Evolutionary conservation across 2,329 filamentous ascomycete genomes (phyloP).

Genomic region (Xenosphaeropsis pyriputrescens): DNA sequence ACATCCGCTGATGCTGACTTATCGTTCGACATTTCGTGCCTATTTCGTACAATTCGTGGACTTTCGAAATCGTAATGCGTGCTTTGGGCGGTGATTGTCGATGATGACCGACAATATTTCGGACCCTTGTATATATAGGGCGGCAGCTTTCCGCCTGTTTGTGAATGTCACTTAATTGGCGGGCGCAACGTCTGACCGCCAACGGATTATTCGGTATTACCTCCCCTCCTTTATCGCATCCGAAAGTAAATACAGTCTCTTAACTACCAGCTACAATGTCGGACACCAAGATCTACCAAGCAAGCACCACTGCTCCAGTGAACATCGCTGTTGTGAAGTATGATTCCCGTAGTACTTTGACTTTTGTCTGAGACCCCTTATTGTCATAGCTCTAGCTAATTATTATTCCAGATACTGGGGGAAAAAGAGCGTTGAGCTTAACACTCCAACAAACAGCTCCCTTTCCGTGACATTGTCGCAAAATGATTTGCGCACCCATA

Average conservation of each 20-base stretch:
- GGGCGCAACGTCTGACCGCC: no score
- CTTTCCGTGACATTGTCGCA: constrained; percentile 94
- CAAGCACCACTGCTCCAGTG: constrained; percentile 91
- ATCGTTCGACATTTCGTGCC: not conserved
- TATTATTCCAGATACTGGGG: constrained; percentile 63
- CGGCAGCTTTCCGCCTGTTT: not conserved
- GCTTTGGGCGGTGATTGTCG: no score
- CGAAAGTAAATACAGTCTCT: not conserved
- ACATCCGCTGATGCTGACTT: constrained; percentile 20
- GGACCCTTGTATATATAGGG: constrained; percentile 1
- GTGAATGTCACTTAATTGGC: constrained; percentile 1
- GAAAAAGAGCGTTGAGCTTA: constrained; percentile 85
- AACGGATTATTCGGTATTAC: no score
- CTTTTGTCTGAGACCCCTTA: constrained; percentile 3
- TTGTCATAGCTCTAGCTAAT: constrained; percentile 8
- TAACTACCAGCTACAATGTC: constrained; percentile 12
- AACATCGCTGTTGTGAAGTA: constrained; percentile 98
- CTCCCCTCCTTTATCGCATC: no score
- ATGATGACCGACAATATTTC: constrained; percentile 9
- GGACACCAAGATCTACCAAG: constrained; percentile 54
- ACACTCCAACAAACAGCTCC: constrained; percentile 95
- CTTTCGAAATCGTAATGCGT: no score
- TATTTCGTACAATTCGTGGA: no score
- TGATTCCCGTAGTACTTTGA: constrained; percentile 10
- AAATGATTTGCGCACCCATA: constrained; percentile 84